Conservation (phyloP, 495 filamentous ascomycete genomes). For the Aspergillus ellipticus region DNA sequence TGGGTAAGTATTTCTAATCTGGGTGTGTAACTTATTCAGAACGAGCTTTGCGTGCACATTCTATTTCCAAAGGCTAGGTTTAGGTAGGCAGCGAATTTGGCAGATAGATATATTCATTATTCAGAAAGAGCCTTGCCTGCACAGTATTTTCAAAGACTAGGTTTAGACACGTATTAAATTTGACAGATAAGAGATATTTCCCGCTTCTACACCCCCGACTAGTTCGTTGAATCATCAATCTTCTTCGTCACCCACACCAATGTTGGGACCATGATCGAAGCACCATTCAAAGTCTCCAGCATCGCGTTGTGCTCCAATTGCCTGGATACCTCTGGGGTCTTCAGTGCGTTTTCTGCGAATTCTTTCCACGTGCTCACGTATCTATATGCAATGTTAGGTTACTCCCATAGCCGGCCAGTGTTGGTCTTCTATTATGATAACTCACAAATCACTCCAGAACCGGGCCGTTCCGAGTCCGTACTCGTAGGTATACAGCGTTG, state of each 20-base stretch:
- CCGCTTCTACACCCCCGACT: neutral
- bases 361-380: conserved; percentile 1
- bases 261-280: neutral
- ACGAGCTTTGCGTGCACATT: too few relatives aligned
- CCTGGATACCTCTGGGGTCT: neutral
- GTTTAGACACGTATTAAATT: too few relatives aligned
- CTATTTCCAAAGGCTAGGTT: too few relatives aligned
- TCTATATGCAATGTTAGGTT: neutral
- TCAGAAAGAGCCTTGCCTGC: too few relatives aligned
- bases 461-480: conserved; percentile 1
- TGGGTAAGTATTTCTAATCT: too few relatives aligned
- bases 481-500: conserved; percentile 1
- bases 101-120: too few relatives aligned
- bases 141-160: too few relatives aligned
- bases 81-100: too few relatives aligned
- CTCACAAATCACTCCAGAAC: neutral
- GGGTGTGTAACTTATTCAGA: too few relatives aligned
- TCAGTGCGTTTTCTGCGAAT: neutral
- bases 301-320: neutral
- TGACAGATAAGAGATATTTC: neutral
- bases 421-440: neutral
- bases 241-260: conserved; percentile 1
- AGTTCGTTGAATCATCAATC: neutral
- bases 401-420: neutral
- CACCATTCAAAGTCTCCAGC: conserved; percentile 1